These are phyloP conservation scores for Euptelea pleiosperma DNA, from an alignment of 164 flowering plant genomes.

Conservation along the genomic window DNA sequence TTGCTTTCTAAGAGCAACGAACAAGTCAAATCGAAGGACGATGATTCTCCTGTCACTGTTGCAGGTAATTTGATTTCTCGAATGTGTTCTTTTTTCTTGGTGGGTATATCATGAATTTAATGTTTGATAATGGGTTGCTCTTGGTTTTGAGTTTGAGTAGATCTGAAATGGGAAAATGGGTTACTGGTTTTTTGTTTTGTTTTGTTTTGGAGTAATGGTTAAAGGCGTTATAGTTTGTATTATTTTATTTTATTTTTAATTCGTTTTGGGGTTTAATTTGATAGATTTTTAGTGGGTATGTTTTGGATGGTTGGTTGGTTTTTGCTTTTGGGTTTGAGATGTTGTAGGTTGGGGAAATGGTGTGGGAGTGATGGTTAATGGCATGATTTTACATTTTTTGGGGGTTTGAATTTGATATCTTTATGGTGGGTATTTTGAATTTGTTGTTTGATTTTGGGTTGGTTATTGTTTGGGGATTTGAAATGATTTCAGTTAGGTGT, in stretches of 20 bases:
- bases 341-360: background rate
- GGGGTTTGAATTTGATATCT: too few relatives aligned
- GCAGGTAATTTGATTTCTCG: conserved; percentile 39
- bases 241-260: background rate
- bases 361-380: background rate
- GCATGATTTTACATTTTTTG: too few relatives aligned
- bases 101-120: conserved; percentile 2
- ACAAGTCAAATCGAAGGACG: conserved; percentile 58
- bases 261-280: background rate
- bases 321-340: background rate
- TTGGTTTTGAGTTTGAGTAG: conserved; percentile 1
- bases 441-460: background rate
- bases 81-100: background rate
- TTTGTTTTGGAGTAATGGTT: background rate
- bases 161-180: conserved; percentile 9
- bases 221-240: background rate
- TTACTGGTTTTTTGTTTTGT: background rate
- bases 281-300: background rate
- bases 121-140: conserved; percentile 2
- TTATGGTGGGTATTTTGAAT: too few relatives aligned
- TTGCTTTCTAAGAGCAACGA: conserved; percentile 34
- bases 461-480: background rate
- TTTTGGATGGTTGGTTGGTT: background rate
- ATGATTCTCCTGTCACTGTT: conserved; percentile 66
- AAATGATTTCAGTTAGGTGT: background rate